These are phyloP conservation scores for Gomphus bonarii DNA, from an alignment of 1,284 basidiomycete species.

Conservation along the genomic window DNA sequence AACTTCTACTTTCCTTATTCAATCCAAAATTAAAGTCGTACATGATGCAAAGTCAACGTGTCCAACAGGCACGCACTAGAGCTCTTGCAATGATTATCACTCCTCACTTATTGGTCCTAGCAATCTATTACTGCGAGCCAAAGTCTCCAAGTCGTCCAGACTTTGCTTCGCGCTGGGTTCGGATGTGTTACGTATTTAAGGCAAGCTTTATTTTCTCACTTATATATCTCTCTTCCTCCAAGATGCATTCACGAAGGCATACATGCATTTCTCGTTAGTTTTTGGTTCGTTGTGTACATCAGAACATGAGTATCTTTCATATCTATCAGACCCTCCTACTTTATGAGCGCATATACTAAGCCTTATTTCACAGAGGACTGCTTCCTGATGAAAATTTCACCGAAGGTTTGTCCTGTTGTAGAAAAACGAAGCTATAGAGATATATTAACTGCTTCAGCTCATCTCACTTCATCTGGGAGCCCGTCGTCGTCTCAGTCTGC, in stretches of 20 bases:
- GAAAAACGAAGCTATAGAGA: slow-evolving; percentile 5
- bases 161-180: slow-evolving; percentile 59
- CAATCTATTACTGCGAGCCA: slow-evolving; percentile 46
- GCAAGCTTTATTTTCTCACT: slow-evolving; percentile 23
- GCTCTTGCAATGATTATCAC: background rate
- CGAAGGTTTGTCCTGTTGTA: slow-evolving; percentile 34
- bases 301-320: background rate
- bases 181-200: slow-evolving; percentile 71
- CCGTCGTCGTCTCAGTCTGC: slow-evolving; percentile 22
- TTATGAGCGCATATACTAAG: background rate
- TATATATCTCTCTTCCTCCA: background rate
- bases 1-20: background rate
- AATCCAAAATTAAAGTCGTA: background rate
- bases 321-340: background rate
- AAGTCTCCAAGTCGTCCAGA: slow-evolving; percentile 58
- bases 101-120: slow-evolving; percentile 12
- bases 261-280: background rate
- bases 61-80: slow-evolving; percentile 1
- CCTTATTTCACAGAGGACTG: slow-evolving; percentile 38
- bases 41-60: slow-evolving; percentile 3
- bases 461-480: slow-evolving; percentile 42
- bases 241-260: background rate
- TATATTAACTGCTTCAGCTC: slow-evolving; percentile 26
- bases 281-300: background rate
- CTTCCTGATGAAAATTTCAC: slow-evolving; percentile 73